Percentiles rank a stretch among this genome's conserved stretches.
These are phyloP conservation scores for Acacia concinna DNA, from an alignment of 331 rosid species.

Conservation along the genomic window DNA sequence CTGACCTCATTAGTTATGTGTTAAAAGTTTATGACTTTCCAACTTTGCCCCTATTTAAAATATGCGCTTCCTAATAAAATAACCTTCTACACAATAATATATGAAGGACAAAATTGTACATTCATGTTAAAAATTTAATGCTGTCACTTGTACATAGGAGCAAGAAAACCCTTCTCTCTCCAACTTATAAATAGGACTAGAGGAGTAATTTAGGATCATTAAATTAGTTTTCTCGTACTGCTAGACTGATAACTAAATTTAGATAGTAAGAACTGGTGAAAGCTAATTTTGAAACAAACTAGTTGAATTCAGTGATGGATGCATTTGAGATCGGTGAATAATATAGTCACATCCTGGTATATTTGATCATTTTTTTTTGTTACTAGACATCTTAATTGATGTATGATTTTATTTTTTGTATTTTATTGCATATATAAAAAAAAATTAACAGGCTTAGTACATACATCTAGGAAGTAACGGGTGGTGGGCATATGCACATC, in stretches of 20 bases:
- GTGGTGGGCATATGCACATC: background rate
- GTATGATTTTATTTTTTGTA: no score
- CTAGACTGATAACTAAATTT: background rate
- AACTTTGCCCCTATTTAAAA: background rate
- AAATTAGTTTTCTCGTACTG: conserved; percentile 13
- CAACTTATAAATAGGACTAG: no score
- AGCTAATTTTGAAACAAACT: background rate
- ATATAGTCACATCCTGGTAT: background rate
- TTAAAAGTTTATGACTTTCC: background rate
- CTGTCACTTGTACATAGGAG: no score
- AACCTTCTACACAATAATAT: background rate
- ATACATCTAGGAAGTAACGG: background rate
- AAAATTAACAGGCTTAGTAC: background rate
- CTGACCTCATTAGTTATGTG: background rate
- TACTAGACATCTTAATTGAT: no score
- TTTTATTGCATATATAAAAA: no score
- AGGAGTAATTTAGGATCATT: background rate
- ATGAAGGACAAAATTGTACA: background rate
- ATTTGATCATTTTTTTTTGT: background rate
- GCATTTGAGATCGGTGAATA: background rate
- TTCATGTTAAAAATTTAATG: background rate
- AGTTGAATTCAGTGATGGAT: background rate
- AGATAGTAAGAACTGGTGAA: conserved; percentile 7
- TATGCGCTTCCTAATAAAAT: no score
- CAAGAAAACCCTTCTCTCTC: no score